Base-by-base conservation (phyloP, 2,329 filamentous ascomycete species). In the Trichoderma cornu-damae region DNA sequence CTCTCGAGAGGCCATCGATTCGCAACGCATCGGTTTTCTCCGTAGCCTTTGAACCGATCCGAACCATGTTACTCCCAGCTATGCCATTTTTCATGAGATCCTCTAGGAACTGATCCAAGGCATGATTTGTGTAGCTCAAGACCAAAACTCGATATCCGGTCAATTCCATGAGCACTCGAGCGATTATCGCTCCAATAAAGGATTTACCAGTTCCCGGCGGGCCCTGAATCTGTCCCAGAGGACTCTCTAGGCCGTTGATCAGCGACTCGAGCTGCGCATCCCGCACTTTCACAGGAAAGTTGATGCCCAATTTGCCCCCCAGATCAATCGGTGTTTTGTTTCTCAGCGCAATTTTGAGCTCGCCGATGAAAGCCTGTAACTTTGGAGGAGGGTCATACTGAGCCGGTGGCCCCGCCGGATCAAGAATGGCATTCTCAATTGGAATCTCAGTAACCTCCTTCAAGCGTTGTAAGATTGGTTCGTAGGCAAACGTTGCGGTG, bases 191-290 rank as follows among this genome's bases (percentile, higher is more conserved):
- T 0, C 88, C 88, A 2, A 89, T 79, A 60, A 89, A 89, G 0
- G 86, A 89, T 62, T 92, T 92, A 1, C 88, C 88, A 0, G 87
- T 91, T 0, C 86, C 87, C 62, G 88, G 88, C 1, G 88, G 88
- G 0, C 88, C 88, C 72, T 90, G 87, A 1, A 91, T 87, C 0
- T 86, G 67, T 47, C 81, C 83, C 0, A 90, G 68, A 0, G 71
- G 69, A 6, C 77, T 78, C 0, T 67, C 71, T 0, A 91, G 63
- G 0, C 82, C 81, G 14, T 76, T 68, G 2, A 82, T 60, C 0
- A 90, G 66, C 1, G 86, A 85, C 0, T 72, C 62, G 0, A 77
- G 70, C 62, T 90, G 87, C 0, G 85, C 69, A 4, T 60, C 64
- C 3, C 59, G 24, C 0, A 70, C 43, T 0, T 47, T 6, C 3